Evolutionary conservation across 2,329 filamentous ascomycete species (phyloP).

Genomic region (Trichoderma gracile): DNA sequence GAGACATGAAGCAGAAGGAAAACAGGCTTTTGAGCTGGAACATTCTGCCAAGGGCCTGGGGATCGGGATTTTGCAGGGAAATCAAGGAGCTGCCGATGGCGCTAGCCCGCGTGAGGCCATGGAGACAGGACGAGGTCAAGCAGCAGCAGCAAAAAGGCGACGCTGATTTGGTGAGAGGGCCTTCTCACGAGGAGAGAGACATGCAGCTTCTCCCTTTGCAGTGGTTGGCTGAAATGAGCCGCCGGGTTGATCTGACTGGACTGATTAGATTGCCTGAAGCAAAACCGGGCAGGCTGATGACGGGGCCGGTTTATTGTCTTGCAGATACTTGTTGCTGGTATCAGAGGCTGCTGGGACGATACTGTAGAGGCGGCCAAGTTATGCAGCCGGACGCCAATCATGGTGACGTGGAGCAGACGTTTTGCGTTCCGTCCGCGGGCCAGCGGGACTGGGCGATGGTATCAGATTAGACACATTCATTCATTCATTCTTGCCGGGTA

Average conservation of each 20-base stretch:
- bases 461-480: not conserved
- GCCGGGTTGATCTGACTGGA: not conserved
- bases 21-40: conserved; percentile 14
- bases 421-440: not conserved
- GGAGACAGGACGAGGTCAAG: not conserved
- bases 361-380: not conserved
- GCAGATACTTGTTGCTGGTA: conserved; percentile 1
- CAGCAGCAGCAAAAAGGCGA: not conserved
- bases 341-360: not conserved
- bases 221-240: not conserved
- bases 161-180: conserved; percentile 1
- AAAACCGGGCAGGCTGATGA: conserved; percentile 2
- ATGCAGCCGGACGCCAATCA: conserved; percentile 8
- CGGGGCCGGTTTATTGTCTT: not conserved
- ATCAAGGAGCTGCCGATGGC: conserved; percentile 30
- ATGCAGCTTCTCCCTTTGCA: not conserved
- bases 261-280: not conserved
- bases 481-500: not conserved
- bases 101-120: conserved; percentile 23
- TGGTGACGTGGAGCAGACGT: conserved; percentile 6
- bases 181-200: not conserved
- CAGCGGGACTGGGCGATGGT: not conserved
- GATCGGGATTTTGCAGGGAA: conserved; percentile 30
- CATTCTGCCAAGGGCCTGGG: conserved; percentile 16
- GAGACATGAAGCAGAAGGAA: not conserved